Conservation (phyloP, 1,284 basidiomycete species). For the Puccinia brachypodii region DNA sequence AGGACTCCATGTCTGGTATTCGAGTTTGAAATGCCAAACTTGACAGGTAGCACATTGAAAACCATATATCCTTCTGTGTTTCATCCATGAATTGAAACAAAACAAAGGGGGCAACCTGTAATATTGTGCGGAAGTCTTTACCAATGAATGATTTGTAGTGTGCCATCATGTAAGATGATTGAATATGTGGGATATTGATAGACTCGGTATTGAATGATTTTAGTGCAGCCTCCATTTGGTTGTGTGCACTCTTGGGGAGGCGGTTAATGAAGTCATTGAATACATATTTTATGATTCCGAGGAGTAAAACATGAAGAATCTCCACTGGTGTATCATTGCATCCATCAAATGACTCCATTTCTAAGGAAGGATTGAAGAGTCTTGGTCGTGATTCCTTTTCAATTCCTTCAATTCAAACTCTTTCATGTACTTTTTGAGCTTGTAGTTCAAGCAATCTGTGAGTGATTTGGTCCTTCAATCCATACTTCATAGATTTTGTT, state of each 20-base stretch:
- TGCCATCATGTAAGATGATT: slow-evolving; percentile 55
- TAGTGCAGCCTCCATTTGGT: slow-evolving; percentile 53
- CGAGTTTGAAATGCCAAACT: slow-evolving; percentile 58
- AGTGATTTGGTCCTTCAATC: not conserved
- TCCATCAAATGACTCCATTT: not conserved
- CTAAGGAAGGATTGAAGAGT: not conserved
- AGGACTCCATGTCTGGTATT: slow-evolving; percentile 57
- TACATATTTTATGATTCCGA: not conserved
- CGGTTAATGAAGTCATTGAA: not conserved
- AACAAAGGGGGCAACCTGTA: slow-evolving; percentile 59
- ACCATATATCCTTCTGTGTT: slow-evolving; percentile 55
- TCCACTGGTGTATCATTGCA: slow-evolving; percentile 3
- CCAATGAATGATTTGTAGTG: slow-evolving; percentile 57
- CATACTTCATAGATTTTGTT: not conserved
- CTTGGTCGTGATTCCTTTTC: not conserved
- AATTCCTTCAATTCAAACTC: not conserved
- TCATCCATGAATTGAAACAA: slow-evolving; percentile 54
- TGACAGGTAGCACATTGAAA: slow-evolving; percentile 55
- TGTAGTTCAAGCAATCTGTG: not conserved
- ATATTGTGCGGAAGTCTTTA: slow-evolving; percentile 57
- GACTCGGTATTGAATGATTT: slow-evolving; percentile 53
- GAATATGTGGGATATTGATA: slow-evolving; percentile 52
- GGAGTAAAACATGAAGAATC: not conserved
- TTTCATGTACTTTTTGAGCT: not conserved
- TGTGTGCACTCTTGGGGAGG: slow-evolving; percentile 49